Conservation (phyloP, 106 monocot species). For the Apostasia shenzhenica region DNA sequence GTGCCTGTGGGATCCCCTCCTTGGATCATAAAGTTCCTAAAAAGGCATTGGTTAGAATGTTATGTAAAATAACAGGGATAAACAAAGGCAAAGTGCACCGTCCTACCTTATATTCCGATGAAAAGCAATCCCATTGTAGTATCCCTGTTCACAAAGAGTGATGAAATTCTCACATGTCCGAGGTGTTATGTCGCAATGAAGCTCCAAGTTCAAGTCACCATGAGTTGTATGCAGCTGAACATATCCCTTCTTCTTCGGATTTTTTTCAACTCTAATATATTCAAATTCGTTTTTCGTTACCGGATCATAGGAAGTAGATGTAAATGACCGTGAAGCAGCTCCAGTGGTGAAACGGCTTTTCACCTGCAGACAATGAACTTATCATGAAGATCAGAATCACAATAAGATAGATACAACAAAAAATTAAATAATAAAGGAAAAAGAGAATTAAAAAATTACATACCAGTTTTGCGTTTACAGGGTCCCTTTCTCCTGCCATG, state of each 20-base stretch:
- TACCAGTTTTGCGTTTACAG: constrained; percentile 94
- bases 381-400: background rate
- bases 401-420: background rate
- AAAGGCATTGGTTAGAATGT: background rate
- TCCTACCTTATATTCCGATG: constrained; percentile 90
- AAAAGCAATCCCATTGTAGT: constrained; percentile 82
- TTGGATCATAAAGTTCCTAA: constrained; percentile 99
- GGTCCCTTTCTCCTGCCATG: constrained; percentile 83
- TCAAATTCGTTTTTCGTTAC: constrained; percentile 94
- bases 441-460: background rate
- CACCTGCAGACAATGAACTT: constrained; percentile 42
- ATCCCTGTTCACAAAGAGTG: constrained; percentile 95
- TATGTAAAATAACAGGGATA: background rate
- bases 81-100: background rate
- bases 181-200: constrained; percentile 94
- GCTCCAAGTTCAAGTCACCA: constrained; percentile 85
- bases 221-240: constrained; percentile 96
- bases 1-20: constrained; percentile 96
- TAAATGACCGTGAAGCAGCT: constrained; percentile 92
- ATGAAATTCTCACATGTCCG: constrained; percentile 94
- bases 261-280: constrained; percentile 86
- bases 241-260: constrained; percentile 96
- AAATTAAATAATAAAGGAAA: background rate
- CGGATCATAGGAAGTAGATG: constrained; percentile 94
- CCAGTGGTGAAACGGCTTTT: constrained; percentile 88